A percentile compares a stretch with the other conserved stretches of the same genome.
These are phyloP conservation scores for Acanthamoeba healyi DNA, from an alignment of 208 protist species.

Conservation along the genomic window DNA sequence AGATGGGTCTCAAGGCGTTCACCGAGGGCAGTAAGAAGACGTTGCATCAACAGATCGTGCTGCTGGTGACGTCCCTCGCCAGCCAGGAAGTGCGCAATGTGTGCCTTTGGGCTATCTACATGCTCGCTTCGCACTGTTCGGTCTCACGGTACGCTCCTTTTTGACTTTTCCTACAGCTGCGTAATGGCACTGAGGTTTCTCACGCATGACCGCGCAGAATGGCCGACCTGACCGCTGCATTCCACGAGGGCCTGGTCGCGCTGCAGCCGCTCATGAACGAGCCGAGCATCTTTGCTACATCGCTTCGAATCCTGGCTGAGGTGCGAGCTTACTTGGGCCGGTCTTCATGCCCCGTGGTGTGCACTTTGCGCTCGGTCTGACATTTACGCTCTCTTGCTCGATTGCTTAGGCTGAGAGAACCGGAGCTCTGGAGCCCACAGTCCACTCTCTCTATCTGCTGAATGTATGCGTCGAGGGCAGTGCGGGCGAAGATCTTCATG, in stretches of 20 bases:
- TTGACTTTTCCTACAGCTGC: neutral
- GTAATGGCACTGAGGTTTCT: too few relatives aligned
- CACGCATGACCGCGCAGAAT: neutral
- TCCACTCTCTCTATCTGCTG: neutral
- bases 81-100: neutral
- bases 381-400: too few relatives aligned
- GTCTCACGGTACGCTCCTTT: neutral
- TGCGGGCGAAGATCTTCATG: neutral
- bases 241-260: neutral
- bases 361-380: too few relatives aligned
- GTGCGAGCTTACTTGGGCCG: neutral
- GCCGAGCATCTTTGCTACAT: neutral
- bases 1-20: slow-evolving; percentile 8
- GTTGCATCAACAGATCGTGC: neutral
- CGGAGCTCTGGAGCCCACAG: neutral
- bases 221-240: neutral
- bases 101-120: slow-evolving; percentile 7
- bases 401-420: neutral
- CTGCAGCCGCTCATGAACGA: neutral
- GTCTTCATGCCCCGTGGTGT: too few relatives aligned
- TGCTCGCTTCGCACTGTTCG: neutral
- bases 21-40: slow-evolving; percentile 42
- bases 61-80: slow-evolving; percentile 2
- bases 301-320: neutral
- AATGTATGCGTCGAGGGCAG: neutral